Conservation (phyloP, 148 eudicot species). For the Simmondsia chinensis region DNA sequence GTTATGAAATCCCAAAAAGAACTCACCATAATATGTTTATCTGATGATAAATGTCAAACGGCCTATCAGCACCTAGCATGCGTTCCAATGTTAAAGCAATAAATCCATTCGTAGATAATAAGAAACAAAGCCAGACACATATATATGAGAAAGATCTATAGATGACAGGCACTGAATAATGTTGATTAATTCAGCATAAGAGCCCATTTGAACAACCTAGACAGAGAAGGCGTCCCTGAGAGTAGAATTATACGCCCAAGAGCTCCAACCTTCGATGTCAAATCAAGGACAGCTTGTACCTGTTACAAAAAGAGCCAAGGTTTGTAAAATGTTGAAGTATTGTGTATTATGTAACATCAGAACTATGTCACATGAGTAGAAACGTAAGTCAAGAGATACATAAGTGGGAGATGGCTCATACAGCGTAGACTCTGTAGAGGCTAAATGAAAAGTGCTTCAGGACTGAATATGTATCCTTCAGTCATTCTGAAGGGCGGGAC, state of each 20-base stretch:
- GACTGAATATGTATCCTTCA: too few relatives aligned
- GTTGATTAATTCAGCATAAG: not conserved
- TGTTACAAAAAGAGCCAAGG: conserved; percentile 20
- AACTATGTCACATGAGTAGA: too few relatives aligned
- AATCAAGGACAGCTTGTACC: conserved; percentile 77
- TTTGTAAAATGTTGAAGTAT: not conserved
- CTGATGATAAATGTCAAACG: conserved; percentile 96
- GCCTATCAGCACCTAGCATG: conserved; percentile 91
- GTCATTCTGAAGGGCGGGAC: too few relatives aligned
- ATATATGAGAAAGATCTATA: not conserved
- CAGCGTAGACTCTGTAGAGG: too few relatives aligned
- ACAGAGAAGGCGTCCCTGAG: conserved; percentile 94
- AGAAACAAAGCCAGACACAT: conserved; percentile 4
- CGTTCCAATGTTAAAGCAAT: conserved; percentile 16
- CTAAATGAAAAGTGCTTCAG: too few relatives aligned
- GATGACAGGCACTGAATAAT: not conserved
- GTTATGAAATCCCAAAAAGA: conserved; percentile 4
- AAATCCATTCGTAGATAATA: conserved; percentile 3
- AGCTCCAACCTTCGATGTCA: conserved; percentile 61
- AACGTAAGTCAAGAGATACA: too few relatives aligned
- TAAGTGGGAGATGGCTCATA: too few relatives aligned
- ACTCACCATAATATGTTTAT: conserved; percentile 91
- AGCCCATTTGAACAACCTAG: conserved; percentile 63
- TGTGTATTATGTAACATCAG: not conserved
- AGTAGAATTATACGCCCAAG: conserved; percentile 66